A percentile compares a stretch with the other conserved stretches of the same genome.
Conservation (phyloP, 192 early-diverging fungal genomes). For the Lunasporangiospora selenospora region DNA sequence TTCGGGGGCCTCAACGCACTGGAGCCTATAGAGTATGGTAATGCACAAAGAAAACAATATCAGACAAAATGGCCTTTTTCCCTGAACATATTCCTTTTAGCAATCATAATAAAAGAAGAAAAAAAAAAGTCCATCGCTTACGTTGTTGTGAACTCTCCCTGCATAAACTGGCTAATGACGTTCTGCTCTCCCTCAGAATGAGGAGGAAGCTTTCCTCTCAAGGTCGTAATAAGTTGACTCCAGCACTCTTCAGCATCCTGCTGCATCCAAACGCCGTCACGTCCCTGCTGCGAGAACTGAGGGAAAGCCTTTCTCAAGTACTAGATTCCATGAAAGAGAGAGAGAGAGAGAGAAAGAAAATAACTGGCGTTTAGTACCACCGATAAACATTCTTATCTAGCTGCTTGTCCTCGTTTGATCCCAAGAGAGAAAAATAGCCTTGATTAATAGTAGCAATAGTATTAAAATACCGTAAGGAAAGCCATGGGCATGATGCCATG, state of each 20-base stretch:
- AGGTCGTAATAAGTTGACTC: conserved; percentile 80
- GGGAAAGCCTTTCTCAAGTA: conserved; percentile 82
- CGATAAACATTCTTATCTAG: no score
- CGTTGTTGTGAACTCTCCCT: conserved; percentile 63
- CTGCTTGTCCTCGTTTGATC: no score
- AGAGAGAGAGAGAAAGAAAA: no score
- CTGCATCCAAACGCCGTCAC: conserved; percentile 77
- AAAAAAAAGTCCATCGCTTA: conserved; percentile 11
- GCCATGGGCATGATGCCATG: conserved; percentile 78
- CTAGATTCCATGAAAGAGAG: no score
- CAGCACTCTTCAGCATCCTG: conserved; percentile 99
- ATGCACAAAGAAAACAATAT: background rate
- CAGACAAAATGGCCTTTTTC: background rate
- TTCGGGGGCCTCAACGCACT: conserved; percentile 81
- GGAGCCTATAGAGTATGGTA: conserved; percentile 55
- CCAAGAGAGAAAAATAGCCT: background rate
- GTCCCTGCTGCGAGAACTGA: conserved; percentile 85
- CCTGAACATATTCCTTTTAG: background rate
- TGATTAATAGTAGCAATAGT: no score
- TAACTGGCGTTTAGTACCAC: no score
- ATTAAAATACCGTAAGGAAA: conserved; percentile 83
- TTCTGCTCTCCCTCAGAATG: conserved; percentile 22
- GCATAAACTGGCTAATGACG: conserved; percentile 73
- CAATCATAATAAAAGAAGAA: background rate
- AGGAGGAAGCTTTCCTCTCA: conserved; percentile 61